Percentiles rank a stretch among this genome's conserved stretches.
phyloP scores from a whole-genome alignment of 2,329 filamentous ascomycete species.

The Leptographium radiaticola region DNA sequence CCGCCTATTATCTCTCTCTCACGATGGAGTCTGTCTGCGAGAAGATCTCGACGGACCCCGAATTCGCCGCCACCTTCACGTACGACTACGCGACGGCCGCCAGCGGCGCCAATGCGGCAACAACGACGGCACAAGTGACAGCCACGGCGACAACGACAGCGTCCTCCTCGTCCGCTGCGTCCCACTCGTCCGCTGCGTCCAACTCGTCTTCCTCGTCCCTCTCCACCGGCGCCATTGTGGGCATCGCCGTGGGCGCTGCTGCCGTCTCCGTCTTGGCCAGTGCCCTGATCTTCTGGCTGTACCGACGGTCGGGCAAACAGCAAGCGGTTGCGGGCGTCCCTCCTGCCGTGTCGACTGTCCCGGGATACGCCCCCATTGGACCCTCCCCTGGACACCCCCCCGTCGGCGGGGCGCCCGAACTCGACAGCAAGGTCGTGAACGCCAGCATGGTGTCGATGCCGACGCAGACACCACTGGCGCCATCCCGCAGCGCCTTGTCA shows the following conservation, averaged over 20 bases:
- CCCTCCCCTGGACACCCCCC: too few species aligned
- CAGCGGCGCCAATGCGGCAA: neutral
- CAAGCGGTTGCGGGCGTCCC: neutral
- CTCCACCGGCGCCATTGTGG: conserved; percentile 9
- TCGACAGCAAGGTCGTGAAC: conserved; percentile 2
- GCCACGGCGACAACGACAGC: neutral
- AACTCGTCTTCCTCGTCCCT: neutral
- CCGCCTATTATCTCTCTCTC: conserved; percentile 1
- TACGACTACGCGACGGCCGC: neutral
- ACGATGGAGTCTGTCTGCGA: neutral
- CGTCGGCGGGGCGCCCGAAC: neutral
- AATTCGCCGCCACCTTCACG: neutral
- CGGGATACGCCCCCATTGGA: neutral
- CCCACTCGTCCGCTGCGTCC: neutral
- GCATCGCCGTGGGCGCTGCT: conserved; percentile 9
- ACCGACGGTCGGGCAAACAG: conserved; percentile 4
- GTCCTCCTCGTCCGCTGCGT: neutral
- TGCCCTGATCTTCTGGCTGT: conserved; percentile 6
- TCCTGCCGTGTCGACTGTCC: neutral
- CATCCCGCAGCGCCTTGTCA: neutral
- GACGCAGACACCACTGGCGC: neutral
- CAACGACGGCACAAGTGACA: neutral
- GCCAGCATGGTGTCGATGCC: neutral
- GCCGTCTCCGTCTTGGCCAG: conserved; percentile 5
- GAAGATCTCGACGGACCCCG: neutral